Conservation (phyloP, 2,329 filamentous ascomycete species). For the Ophiostoma himal-ulmi region DNA sequence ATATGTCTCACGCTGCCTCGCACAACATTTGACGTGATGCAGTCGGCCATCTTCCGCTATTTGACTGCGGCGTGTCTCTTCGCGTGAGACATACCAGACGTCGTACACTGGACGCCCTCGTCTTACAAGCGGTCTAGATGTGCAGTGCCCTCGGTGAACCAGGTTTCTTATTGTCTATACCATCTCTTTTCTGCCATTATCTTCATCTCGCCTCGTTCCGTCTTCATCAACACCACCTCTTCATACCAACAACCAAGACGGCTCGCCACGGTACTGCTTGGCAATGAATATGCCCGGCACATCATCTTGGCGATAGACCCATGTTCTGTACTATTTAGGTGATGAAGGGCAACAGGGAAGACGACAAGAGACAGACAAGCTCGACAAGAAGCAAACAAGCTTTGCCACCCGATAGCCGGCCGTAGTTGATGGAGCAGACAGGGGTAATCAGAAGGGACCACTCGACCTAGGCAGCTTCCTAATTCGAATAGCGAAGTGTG, state of each 20-base stretch:
- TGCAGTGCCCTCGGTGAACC: too few species aligned
- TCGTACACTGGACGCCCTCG: background rate
- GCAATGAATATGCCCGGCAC: background rate
- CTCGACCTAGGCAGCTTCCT: conserved; percentile 4
- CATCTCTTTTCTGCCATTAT: background rate
- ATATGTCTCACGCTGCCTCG: background rate
- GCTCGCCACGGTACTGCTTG: background rate
- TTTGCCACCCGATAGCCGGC: conserved; percentile 9
- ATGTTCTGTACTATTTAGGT: background rate
- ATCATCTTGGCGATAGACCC: background rate
- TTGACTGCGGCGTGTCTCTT: background rate
- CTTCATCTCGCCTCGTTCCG: too few species aligned
- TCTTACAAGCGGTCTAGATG: background rate
- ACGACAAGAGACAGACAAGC: background rate
- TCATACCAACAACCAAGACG: background rate
- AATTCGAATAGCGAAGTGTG: background rate
- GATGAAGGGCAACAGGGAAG: background rate
- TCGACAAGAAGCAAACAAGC: background rate
- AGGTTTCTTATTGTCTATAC: too few species aligned
- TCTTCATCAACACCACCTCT: background rate
- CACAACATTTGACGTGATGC: background rate
- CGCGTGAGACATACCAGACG: background rate
- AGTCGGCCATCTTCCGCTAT: background rate
- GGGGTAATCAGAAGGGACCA: background rate
- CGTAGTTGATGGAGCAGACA: background rate